Evolutionary conservation across 495 filamentous ascomycete species (phyloP).

Genomic region (Schizothecium vesticola): DNA sequence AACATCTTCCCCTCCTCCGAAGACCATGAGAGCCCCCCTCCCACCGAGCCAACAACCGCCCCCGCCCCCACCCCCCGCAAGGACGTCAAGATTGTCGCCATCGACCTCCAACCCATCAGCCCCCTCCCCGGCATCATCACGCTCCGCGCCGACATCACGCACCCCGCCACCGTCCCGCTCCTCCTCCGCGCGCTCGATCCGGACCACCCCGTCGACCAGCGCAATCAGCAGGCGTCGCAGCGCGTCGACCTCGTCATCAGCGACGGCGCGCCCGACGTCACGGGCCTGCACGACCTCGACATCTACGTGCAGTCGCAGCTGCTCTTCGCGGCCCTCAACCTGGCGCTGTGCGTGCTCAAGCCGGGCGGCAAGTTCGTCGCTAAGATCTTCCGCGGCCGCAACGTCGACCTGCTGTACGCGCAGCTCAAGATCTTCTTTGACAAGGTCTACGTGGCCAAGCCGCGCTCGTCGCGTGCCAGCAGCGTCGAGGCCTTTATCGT

Average conservation of each 20-base stretch:
- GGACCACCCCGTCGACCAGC: slow-evolving; percentile 54
- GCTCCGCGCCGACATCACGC: slow-evolving; percentile 91
- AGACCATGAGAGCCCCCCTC: slow-evolving; percentile 12
- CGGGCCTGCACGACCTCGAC: slow-evolving; percentile 91
- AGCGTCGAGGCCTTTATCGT: slow-evolving; percentile 96
- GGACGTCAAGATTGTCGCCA: slow-evolving; percentile 88
- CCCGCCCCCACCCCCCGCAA: slow-evolving; percentile 49
- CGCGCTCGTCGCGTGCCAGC: slow-evolving; percentile 84
- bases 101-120: slow-evolving; percentile 93
- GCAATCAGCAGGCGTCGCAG: slow-evolving; percentile 49
- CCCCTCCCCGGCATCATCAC: slow-evolving; percentile 87
- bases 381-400: slow-evolving; percentile 92
- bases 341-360: slow-evolving; percentile 83
- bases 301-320: slow-evolving; percentile 97
- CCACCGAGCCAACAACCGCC: not conserved
- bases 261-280: slow-evolving; percentile 94
- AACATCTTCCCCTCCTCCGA: slow-evolving; percentile 39
- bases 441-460: slow-evolving; percentile 84
- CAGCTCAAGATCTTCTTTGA: slow-evolving; percentile 89
- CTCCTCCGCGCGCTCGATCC: slow-evolving; percentile 80
- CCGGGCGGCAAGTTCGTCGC: slow-evolving; percentile 95
- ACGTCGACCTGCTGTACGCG: slow-evolving; percentile 87
- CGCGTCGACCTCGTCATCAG: slow-evolving; percentile 89
- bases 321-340: slow-evolving; percentile 86
- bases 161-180: slow-evolving; percentile 87